Base-by-base conservation (phyloP, 1,139 yeast genomes). In the Lodderomyces jiufengensis region DNA sequence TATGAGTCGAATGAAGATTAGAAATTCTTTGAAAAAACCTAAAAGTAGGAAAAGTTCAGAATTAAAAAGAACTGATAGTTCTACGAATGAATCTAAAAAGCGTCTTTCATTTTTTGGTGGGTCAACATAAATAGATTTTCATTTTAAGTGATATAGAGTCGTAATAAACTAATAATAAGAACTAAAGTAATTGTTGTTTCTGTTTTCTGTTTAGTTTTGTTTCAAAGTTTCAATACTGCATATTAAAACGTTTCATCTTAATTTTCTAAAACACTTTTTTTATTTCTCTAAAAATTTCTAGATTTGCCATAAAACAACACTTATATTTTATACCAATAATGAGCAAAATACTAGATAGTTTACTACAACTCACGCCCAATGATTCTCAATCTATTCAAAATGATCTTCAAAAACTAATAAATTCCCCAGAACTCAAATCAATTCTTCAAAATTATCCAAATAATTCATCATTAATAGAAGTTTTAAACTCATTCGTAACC, bases 1-100 rank as follows among this genome's bases (percentile, higher is more conserved):
- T 27, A 65, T 70, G 74, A 70, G 54, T 46, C 50, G 76, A 25
- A 47, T 70, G 24, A 59, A 71, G 4, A 70, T 70, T 31, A 49
- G 76, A 36, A 60, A 61, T 32, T 66, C 74, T 3, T 55, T 70
- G 36, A 64, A 55, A 48, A 61, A 59, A 33, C 59, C 62, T 15
- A 63, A 61, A 44, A 46, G 62, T 2, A 51, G 70, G 32, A 56
- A 46, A 33, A 52, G 63, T 4, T 50, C 61, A 12, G 73, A 68
- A 31, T 52, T 53, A 37, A 64, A 61, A 44, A 52, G 67, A 34
- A 43, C 57, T n/a, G 73, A 68, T 4, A 58, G 62, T 39, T 31
- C 51, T 2, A 45, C 42, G 22, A 47, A 49, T 25, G 67, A 63
- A 21, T 42, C 53, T 7, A 54, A 42, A 31, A 62, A 61, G 42